Base-by-base conservation (phyloP, 2,329 filamentous ascomycete species). In the Mycosphaerella sp. region DNA sequence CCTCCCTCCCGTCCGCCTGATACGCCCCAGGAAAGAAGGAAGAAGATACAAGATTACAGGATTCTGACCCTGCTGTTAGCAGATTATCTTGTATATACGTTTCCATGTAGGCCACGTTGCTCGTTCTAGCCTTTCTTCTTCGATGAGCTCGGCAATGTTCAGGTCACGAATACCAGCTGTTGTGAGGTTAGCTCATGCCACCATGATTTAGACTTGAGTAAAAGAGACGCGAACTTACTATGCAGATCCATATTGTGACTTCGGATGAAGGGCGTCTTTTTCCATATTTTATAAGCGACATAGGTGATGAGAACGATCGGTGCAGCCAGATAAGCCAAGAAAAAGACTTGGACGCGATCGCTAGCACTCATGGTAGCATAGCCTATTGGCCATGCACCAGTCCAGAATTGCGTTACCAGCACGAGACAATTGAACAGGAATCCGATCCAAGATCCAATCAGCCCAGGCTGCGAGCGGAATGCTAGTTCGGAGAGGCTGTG, bases 141-240 rank as follows among this genome's bases (percentile, higher is more conserved):
- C 83, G 44, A 94, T 75, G 44, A 97, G 71, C 53, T 86, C 80
- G 25, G 83, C 81, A 40, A 96, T 72, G 66, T 95, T 90, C 52
- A 96, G 79, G 64, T 95, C 89, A 21, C 90, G 77, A 25, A 89
- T 81, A 2, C 91, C 91, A 0, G 89, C 95, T 53, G 85, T 80
- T 56, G 96, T 90, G 25, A 40, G 35, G 14, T 39, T 36, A 34
- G 34, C n/a, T 32, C 17, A 16, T 34, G 8, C 4, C 32, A 10
- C 3, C 21, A 6, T 6, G 5, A 6, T 25, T 25, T 25, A 7
- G 0, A 28, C 13, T 4, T 18, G 7, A n/a, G 28, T 3, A n/a
- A 14, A n/a, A 13, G 10, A 8, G 7, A 3, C 1, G 10, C 7
- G 21, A 13, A 47, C 44, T 49, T 44, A 53, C 50, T 48, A 30